Base-by-base conservation (phyloP, 352 stramenopile species). In the Pythium periplocum region DNA sequence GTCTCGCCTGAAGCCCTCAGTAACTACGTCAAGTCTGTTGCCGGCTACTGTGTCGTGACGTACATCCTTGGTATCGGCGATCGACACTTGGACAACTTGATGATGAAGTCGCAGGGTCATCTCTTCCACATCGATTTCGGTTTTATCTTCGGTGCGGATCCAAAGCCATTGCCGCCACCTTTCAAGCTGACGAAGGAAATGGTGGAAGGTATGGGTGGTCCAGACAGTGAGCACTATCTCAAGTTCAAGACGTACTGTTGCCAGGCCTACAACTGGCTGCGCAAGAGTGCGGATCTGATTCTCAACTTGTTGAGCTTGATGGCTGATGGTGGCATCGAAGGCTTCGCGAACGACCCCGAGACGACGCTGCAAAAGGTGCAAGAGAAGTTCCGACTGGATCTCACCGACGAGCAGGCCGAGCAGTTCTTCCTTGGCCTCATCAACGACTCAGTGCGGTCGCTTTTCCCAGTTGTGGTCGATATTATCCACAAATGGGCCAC, bases 81-180 rank as follows among this genome's bases (percentile, higher is more conserved):
- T 83, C 83, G 98, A 6, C 98, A 99, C 70, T 83, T 99, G 55
- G 97, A 99, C 68, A 99, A 99, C 70, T 83, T 99, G 55, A 98
- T 99, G 96, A 93, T 99, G 60, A 93, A 91, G 51, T 83, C 87
- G 2, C 81, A 88, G 57, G 98, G 98, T 12, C 86, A 98, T 61
- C 82, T 99, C 43, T 99, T 99, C 75, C 98, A 99, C 68, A 99
- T 99, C 70, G 97, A 98, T 75, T 99, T 99, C 73, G 96, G 97
- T 34, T 99, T 98, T 71, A 98, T 99, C 56, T 99, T 99, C 62
- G 97, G 97, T 43, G 83, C 91, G 34, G 97, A 99, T 62, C 97
- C 97, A 0, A 99, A 99, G 69, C 96, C 96, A 8, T 92, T 98
- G 48, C 96, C 97, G n/a, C 96, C 97, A 35, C 95, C 95, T 31